A percentile compares a stretch with the other conserved stretches of the same genome.
Evolutionary conservation across 1,284 basidiomycete genomes (phyloP).

Genomic region (Rhodotorula sp.): DNA sequence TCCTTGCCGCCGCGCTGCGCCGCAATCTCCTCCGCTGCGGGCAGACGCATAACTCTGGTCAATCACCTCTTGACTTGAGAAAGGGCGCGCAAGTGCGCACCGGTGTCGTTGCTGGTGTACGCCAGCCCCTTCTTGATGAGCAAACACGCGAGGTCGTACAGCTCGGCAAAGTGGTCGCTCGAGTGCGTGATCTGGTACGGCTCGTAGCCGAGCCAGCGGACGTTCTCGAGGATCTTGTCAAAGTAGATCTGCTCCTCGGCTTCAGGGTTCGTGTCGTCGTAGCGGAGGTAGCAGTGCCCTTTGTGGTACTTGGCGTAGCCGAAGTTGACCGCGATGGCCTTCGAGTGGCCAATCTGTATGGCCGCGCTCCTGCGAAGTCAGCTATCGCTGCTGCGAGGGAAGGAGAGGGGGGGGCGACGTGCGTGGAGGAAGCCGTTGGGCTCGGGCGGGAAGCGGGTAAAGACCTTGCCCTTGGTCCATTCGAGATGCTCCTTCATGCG

Average conservation of each 20-base stretch:
- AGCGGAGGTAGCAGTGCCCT: constrained; percentile 90
- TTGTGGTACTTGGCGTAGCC: constrained; percentile 91
- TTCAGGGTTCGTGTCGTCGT: constrained; percentile 98
- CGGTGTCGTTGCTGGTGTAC: constrained; percentile 94
- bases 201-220: constrained; percentile 96
- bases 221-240: constrained; percentile 91
- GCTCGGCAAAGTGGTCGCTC: constrained; percentile 89
- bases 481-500: constrained; percentile 81
- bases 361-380: neutral
- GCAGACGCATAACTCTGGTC: neutral
- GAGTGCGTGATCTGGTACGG: constrained; percentile 99
- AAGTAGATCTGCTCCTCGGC: constrained; percentile 96
- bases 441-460: constrained; percentile 98
- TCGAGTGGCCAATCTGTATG: constrained; percentile 70
- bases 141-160: constrained; percentile 88
- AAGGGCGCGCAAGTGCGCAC: constrained; percentile 53
- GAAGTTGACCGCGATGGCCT: constrained; percentile 98
- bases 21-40: constrained; percentile 83
- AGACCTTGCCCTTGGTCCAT: constrained; percentile 78
- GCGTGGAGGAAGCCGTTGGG: constrained; percentile 77
- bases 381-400: neutral
- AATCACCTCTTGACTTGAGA: neutral
- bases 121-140: constrained; percentile 88
- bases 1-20: constrained; percentile 79
- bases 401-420: neutral